Conservation (phyloP, 2,329 filamentous ascomycete genomes). For the Cercospora brassicicola region DNA sequence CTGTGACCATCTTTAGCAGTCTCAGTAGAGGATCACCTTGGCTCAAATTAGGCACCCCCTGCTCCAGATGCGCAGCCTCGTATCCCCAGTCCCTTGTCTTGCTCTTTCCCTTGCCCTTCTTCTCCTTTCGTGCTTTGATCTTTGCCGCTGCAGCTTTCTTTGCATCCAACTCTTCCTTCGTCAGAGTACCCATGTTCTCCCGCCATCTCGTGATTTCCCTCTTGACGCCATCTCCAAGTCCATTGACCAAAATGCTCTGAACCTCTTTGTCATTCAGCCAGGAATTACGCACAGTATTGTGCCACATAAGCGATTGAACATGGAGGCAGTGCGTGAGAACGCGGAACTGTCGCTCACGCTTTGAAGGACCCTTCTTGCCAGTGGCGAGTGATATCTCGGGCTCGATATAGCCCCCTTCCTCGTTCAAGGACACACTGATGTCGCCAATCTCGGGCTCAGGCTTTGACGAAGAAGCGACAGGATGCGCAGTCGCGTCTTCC, state of each 20-base stretch:
- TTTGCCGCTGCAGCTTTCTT: conserved; percentile 39
- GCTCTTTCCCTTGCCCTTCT: conserved; percentile 45
- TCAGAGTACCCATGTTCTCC: conserved; percentile 62
- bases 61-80: conserved; percentile 67
- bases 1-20: conserved; percentile 71
- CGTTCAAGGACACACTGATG: conserved; percentile 40
- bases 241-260: conserved; percentile 73
- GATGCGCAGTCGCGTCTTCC: conserved; percentile 52
- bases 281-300: conserved; percentile 80
- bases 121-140: conserved; percentile 43
- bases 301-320: conserved; percentile 82
- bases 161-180: conserved; percentile 41
- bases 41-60: conserved; percentile 72
- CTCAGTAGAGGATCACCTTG: conserved; percentile 77
- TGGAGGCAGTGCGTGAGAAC: conserved; percentile 82
- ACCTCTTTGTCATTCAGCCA: conserved; percentile 79
- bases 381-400: conserved; percentile 43
- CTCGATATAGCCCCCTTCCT: conserved; percentile 43
- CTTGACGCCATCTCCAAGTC: conserved; percentile 66
- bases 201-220: conserved; percentile 74
- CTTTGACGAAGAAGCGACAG: conserved; percentile 33
- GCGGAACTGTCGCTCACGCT: conserved; percentile 77
- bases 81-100: conserved; percentile 68
- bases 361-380: conserved; percentile 79
- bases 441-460: conserved; percentile 36